These are phyloP conservation scores for Haematococcus sp. DNA, from an alignment of 139 green algal genomes.

Conservation along the genomic window DNA sequence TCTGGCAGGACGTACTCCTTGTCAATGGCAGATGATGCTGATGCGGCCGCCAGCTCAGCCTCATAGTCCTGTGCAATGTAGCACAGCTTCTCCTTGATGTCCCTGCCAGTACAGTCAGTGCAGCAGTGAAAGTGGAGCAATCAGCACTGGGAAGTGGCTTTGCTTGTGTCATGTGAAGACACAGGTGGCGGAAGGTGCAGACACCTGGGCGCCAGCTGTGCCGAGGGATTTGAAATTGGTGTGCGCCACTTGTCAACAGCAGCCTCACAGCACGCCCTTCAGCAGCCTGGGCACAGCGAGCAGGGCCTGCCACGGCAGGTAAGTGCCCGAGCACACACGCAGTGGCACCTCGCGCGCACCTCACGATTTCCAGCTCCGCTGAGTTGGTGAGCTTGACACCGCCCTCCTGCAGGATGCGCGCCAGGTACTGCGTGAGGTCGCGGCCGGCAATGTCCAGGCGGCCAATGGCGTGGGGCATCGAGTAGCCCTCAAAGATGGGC, in stretches of 20 bases:
- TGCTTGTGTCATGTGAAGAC: no score
- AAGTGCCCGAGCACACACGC: no score
- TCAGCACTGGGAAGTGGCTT: no score
- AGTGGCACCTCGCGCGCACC: constrained; percentile 13
- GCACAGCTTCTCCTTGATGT: constrained; percentile 99
- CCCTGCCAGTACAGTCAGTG: constrained; percentile 28
- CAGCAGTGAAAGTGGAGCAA: no score
- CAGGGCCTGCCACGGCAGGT: no score
- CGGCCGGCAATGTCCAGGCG: constrained; percentile 90
- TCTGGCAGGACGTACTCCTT: constrained; percentile 69
- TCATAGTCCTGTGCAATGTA: constrained; percentile 94
- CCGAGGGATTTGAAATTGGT: no score
- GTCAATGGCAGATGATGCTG: constrained; percentile 72
- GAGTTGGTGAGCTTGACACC: constrained; percentile 90
- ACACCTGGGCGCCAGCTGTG: no score
- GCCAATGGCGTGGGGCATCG: constrained; percentile 89
- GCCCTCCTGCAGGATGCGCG: constrained; percentile 75
- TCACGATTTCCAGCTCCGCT: constrained; percentile 92
- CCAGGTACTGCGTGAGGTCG: constrained; percentile 92
- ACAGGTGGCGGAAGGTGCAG: no score
- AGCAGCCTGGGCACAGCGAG: no score
- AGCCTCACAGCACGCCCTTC: no score
- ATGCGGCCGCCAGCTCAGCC: constrained; percentile 76
- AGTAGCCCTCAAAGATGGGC: constrained; percentile 92
- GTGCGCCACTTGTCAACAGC: no score